Evolutionary conservation across 1,139 yeast genomes (phyloP).

Genomic region (Candida sojae): DNA sequence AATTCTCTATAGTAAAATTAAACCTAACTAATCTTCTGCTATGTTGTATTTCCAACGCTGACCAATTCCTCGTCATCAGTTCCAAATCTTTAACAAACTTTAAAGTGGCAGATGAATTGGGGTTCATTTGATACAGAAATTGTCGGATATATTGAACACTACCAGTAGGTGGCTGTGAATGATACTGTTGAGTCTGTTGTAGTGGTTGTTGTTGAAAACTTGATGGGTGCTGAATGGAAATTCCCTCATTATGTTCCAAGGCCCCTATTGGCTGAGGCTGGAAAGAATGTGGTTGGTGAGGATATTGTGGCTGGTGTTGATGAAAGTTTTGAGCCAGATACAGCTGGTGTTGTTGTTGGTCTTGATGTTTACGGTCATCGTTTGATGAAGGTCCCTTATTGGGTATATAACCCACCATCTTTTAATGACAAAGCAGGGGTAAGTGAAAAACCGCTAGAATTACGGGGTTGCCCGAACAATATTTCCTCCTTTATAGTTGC

Average conservation of each 20-base stretch:
- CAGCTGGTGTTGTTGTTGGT: neutral
- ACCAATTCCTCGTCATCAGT: conserved; percentile 37
- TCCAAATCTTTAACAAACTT: conserved; percentile 12
- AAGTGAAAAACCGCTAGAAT: no score
- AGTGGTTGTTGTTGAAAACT: neutral
- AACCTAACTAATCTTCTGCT: conserved; percentile 42
- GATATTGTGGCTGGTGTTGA: neutral
- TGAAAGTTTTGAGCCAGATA: neutral
- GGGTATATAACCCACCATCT: no score
- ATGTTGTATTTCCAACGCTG: conserved; percentile 25
- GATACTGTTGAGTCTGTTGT: neutral
- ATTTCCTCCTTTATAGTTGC: neutral
- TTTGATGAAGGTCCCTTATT: no score
- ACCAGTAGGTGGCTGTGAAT: conserved; percentile 6
- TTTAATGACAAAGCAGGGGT: no score
- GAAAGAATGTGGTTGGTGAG: neutral
- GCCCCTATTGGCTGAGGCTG: neutral
- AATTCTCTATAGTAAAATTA: conserved; percentile 22
- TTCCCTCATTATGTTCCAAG: neutral
- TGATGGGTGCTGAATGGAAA: neutral
- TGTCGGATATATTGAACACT: conserved; percentile 13
- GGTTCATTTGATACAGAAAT: conserved; percentile 11
- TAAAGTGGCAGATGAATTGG: conserved; percentile 11
- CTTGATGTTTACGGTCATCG: neutral
- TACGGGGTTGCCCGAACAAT: no score